Base-by-base conservation (phyloP, 2,329 filamentous ascomycete species). In the Chrysosphaeria jannelii region DNA sequence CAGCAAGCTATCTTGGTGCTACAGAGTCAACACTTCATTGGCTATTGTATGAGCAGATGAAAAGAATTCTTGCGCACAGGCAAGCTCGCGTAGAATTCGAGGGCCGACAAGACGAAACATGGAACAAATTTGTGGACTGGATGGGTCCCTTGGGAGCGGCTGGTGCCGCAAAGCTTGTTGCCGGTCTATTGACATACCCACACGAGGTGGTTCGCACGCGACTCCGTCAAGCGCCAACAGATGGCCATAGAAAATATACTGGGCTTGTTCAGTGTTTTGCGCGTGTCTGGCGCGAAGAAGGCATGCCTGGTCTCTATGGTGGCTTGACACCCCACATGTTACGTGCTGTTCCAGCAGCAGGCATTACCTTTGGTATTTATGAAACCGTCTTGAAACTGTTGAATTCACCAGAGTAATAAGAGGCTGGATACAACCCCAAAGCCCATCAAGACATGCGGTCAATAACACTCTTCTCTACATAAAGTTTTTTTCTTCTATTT, bases 311-410 rank as follows among this genome's bases (percentile, higher is more conserved):
- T 15, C 51, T 93, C 30, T 93, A 91, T 39, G 79, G 81, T 26
- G 79, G 79, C 10, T 52, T 93, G 36, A 88, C 79, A 9, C 78
- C 81, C 22, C 81, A 93, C 40, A 61, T 93, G 36, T 60, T 91
- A 44, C 59, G 79, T 30, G 79, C 79, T 5, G 79, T 91, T 5
- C 81, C 81, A 2, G 85, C 72, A 34, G 78, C 81, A 6, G 78
- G 74, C 33, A 89, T 93, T 42, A 91, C 89, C 72, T 90, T 91
- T 42, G 78, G 76, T 44, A 85, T 85, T 51, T 90, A 63, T 36
- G 57, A 63, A 37, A 29, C 31, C 14, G 30, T 31, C 11, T 24
- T 33, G 14, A 33, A 33, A 24, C 20, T 33, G 7, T 28, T 33
- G 9, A 33, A 33, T 13, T 20, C 23, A 8, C 29, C 28, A 1